Evolutionary conservation across 352 stramenopile species (phyloP).

Genomic region (Phytopythium oedochilum): DNA sequence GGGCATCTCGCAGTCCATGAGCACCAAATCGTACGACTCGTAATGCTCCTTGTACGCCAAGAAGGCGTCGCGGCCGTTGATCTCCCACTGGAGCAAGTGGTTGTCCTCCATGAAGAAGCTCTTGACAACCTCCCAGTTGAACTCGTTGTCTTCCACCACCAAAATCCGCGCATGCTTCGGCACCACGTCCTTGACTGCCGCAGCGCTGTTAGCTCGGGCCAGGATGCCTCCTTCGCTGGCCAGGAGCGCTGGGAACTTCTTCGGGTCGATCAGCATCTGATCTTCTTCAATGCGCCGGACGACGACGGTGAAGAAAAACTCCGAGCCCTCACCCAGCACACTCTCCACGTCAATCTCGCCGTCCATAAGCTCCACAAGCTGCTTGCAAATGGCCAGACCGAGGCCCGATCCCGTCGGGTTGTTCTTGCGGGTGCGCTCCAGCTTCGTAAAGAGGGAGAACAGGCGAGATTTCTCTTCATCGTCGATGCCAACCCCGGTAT

Average conservation of each 20-base stretch:
- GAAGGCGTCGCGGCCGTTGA: conserved; percentile 68
- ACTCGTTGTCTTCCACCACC: conserved; percentile 88
- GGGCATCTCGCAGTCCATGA: conserved; percentile 88
- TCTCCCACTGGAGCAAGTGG: conserved; percentile 78
- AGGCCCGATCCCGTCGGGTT: conserved; percentile 64
- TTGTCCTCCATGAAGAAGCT: conserved; percentile 82
- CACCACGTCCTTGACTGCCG: conserved; percentile 22
- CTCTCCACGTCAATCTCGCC: conserved; percentile 69
- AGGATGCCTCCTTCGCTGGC: conserved; percentile 7
- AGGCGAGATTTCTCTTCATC: conserved; percentile 54
- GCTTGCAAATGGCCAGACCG: conserved; percentile 70
- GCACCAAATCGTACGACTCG: conserved; percentile 67
- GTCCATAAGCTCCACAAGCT: conserved; percentile 68
- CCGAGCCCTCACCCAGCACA: conserved; percentile 48
- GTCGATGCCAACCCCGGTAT: conserved; percentile 68
- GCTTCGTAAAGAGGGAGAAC: conserved; percentile 65
- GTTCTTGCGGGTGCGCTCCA: conserved; percentile 61
- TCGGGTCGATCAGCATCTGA: conserved; percentile 27
- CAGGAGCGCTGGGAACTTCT: conserved; percentile 40
- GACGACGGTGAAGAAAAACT: conserved; percentile 71
- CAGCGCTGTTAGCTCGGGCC: conserved; percentile 12
- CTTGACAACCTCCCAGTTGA: conserved; percentile 90
- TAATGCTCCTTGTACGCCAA: conserved; percentile 73
- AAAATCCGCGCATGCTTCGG: conserved; percentile 73
- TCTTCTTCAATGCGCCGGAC: conserved; percentile 51